Evolutionary conservation across 345 rosid species (phyloP), one percentile per base, ranked within the genome.

Genomic region (Triadica sebifera): DNA sequence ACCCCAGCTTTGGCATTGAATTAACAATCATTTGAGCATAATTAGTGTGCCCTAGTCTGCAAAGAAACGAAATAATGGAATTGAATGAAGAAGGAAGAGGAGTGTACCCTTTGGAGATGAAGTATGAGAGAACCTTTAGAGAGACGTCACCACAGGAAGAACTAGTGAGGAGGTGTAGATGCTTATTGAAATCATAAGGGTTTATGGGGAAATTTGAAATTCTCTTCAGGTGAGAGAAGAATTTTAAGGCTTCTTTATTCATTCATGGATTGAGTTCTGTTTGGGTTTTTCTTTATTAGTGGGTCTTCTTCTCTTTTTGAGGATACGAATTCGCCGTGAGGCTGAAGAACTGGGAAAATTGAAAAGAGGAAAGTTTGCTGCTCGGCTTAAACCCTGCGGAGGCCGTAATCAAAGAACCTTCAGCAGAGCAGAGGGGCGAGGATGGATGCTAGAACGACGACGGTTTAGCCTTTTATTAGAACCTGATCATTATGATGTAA

Each of bases 31-130:
- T 67, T 70, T 83, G 75, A 34, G 84, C 85, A 64, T 73, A 83
- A n/a, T 37, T 70, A 75, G 63, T 78, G 10, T 75, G 80, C 8
- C 82, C 81, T 68, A 65, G 72, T 69, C 22, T 81, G 64, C 76
- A 85, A 47, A 85, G 49, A 55, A 79, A 79, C 15, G 86, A 79
- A 50, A 83, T 56, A 19, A 72, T 50, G 3, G 86, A 83, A 70
- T 77, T 85, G 78, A 85, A 83, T 51, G 86, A 85, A 81, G 86
- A 85, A 60, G 77, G 77, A 39, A 79, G 82, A 77, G 86, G 88
- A 60, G 57, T 75, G 74, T 73, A 81, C 12, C 85, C 77, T 81
- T 74, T 79, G 64, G 83, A 79, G 72, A 81, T 80, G 63, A 83
- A 81, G 77, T 79, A 75, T 51, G 76, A 79, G 63, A 83, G 67